Conservation (phyloP, 2,329 filamentous ascomycete genomes). For the Zopfia rhizophila region DNA sequence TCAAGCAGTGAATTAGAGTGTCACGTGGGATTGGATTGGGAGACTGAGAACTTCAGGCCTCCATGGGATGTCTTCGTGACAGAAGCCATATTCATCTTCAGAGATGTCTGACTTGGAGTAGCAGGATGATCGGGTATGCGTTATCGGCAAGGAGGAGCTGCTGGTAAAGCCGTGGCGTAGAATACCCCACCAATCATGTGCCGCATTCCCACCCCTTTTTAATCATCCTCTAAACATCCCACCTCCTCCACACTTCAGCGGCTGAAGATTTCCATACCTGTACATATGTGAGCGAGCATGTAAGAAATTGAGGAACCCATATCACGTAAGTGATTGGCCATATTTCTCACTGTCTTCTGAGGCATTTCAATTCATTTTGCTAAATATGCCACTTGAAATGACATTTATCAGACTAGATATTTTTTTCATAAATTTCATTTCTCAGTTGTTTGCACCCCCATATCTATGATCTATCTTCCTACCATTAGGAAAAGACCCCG, state of each 20-base stretch:
- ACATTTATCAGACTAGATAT: no score
- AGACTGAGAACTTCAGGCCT: constrained; percentile 5
- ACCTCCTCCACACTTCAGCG: constrained; percentile 4
- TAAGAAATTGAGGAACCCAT: no score
- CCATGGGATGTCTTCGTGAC: no score
- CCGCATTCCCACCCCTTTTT: not conserved
- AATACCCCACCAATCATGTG: constrained; percentile 20
- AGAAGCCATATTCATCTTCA: constrained; percentile 5
- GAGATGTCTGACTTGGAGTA: constrained; percentile 2
- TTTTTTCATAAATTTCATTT: no score
- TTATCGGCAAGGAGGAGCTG: constrained; percentile 12
- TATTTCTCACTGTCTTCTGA: no score
- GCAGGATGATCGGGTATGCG: constrained; percentile 17
- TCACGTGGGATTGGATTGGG: not conserved
- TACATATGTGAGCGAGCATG: no score
- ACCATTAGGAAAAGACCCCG: constrained; percentile 14
- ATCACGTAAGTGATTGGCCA: no score
- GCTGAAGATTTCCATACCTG: constrained; percentile 17
- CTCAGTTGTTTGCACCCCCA: no score
- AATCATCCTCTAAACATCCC: no score
- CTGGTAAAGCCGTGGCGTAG: not conserved
- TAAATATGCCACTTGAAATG: no score
- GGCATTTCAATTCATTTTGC: no score
- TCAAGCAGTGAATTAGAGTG: constrained; percentile 4
- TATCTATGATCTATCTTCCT: no score